Evolutionary conservation across 1,139 yeast genomes (phyloP), one percentile per base, ranked within the genome.

Genomic region (Candida sp.): DNA sequence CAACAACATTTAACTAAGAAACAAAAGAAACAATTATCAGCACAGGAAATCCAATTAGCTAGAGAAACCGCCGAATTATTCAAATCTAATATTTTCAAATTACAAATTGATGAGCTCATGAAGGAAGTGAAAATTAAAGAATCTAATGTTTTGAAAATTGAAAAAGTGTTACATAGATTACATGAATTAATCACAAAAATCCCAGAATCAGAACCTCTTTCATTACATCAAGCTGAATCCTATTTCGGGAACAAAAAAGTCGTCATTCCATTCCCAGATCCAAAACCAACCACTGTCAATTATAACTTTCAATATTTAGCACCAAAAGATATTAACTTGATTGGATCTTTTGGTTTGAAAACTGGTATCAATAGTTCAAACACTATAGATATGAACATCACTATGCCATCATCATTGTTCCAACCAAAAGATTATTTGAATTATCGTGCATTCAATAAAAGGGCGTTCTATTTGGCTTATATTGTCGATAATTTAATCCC

Each of bases 61-160:
- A 75, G 96, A 55, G 97, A 91, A 61, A 87, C 98, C 0, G 95
- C 96, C 0, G 97, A 90, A 60, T 70, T 91, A 41, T 93, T 91
- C 79, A 89, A 90, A 58, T 89, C 97, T 11, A 91, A 91, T 63
- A 89, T 93, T 45, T 91, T 93, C 79, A 93, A 93, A 63, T 70
- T 93, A 46, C 96, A 93, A 66, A 90, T 91, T 44, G 99, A 91
- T 63, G 98, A 91, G 60, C 72, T 93, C 36, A 70, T 93, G 57
- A 79, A 81, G 51, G 97, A 90, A 61, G 78, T 91, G 38, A 80
- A 80, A 52, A 65, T 90, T 38, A 87, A 87, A 55, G 95, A 87
- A 21, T 66, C 78, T 22, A 83, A 84, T 56, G 77, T 85, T 36
- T 64, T 79, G 42, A 72, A 75, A 43, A 80, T 90, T 43, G 96